phyloP scores from a whole-genome alignment of 2,329 filamentous ascomycete genomes.

The Fusarium clavum region DNA sequence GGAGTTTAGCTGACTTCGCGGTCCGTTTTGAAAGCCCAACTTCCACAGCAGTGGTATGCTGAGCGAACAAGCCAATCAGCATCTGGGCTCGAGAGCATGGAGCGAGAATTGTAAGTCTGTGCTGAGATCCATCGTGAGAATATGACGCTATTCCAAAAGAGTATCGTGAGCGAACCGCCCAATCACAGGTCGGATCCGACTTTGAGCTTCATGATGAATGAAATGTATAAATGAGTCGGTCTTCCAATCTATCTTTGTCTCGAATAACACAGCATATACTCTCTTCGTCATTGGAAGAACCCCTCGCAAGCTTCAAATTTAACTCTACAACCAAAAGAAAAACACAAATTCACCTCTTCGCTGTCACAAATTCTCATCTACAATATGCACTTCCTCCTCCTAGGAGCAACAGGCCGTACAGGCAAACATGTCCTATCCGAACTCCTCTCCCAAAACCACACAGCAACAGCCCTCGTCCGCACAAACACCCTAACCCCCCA shows the following conservation, averaged over 20 bases:
- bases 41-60: neutral
- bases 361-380: too few relatives aligned
- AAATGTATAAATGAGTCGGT: slow-evolving; percentile 16
- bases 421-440: slow-evolving; percentile 56
- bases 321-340: too few relatives aligned
- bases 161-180: slow-evolving; percentile 32
- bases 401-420: slow-evolving; percentile 58
- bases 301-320: too few relatives aligned
- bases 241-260: neutral
- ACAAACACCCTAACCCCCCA: slow-evolving; percentile 34
- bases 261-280: neutral
- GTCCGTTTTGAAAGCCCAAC: neutral
- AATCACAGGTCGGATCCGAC: slow-evolving; percentile 7
- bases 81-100: too few relatives aligned
- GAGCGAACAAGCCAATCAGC: neutral
- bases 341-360: too few relatives aligned
- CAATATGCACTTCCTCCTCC: slow-evolving; percentile 55
- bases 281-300: too few relatives aligned
- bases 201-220: too few relatives aligned
- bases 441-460: slow-evolving; percentile 53
- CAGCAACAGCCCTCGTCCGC: slow-evolving; percentile 55
- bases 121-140: neutral
- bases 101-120: neutral
- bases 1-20: neutral
- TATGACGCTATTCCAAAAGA: neutral